Evolutionary conservation across 169 alveolate species (phyloP), one percentile per base, ranked within the genome.

Genomic region (Babesia ovata): DNA sequence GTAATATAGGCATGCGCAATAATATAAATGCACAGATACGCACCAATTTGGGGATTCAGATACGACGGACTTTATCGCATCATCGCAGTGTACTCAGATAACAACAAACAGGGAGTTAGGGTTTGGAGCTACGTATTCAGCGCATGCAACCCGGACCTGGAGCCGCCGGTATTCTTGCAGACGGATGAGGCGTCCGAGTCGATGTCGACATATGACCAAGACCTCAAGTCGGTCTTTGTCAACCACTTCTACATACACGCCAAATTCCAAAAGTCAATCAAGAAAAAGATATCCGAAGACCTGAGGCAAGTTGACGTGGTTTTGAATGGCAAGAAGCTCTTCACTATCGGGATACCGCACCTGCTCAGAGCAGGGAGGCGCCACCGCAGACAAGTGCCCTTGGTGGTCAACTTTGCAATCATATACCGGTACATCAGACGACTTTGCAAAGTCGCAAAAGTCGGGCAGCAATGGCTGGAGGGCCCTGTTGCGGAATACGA

Each of bases 21-120:
- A n/a, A 22, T 17, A 46, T 19, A 16, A 36, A 6, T 36, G 29
- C 48, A 28, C 57, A 76, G 86, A 33, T 69, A 66, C 50, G 78
- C 86, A 28, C 86, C 86, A 10, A 7, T 69, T 26, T 76, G 86
- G 86, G 86, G 86, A 10, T 70, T 19, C 63, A 71, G 86, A 12
- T 76, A 76, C 66, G 86, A 76, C 46, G 86, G 86, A 11, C 79
- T 76, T 11, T 76, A 76, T 56, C 86, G 86, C 86, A 76, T 76
- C 48, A 76, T 76, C 28, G 74, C 48, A 11, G 69, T 76, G 28
- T 44, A 57, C 50, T 76, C 86, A 13, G 86, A 76, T 24, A 76
- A 65, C 75, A 70, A 76, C 63, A 65, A 69, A 19, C 67, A 69
- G 58, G 86, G 79, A 13, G 10, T 57, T 17, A 16, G 86, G 13